Conservation (phyloP, 164 flowering plant species). For the Chimonanthus praecox region DNA sequence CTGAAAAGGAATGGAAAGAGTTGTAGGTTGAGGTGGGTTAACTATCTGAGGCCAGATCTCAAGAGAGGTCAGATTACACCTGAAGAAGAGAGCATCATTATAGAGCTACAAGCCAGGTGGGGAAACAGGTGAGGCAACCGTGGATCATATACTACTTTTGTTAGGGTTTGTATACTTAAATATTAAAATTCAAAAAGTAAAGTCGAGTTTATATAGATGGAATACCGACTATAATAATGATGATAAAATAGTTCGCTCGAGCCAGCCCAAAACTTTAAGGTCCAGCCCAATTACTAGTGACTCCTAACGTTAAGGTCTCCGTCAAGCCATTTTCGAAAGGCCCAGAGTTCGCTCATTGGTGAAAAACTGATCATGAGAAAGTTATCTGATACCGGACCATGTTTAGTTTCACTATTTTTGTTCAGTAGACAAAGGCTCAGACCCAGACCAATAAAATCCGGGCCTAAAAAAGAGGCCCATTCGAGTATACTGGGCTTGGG, state of each 20-base stretch:
- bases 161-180: too few relatives aligned
- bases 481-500: neutral
- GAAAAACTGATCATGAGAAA: too few relatives aligned
- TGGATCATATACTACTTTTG: neutral
- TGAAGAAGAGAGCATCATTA: constrained; percentile 69
- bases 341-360: too few relatives aligned
- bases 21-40: constrained; percentile 94
- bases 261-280: neutral
- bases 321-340: too few relatives aligned
- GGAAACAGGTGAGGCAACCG: constrained; percentile 71
- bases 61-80: constrained; percentile 90
- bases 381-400: too few relatives aligned
- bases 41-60: constrained; percentile 88
- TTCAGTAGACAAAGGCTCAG: neutral
- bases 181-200: too few relatives aligned
- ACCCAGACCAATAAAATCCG: neutral
- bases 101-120: constrained; percentile 85
- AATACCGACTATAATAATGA: too few relatives aligned
- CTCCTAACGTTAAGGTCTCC: too few relatives aligned
- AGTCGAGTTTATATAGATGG: too few relatives aligned
- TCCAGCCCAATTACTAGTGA: too few relatives aligned
- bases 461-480: neutral
- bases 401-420: too few relatives aligned
- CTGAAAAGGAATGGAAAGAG: constrained; percentile 92
- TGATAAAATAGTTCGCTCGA: too few relatives aligned